Base-by-base conservation (phyloP, 2,329 filamentous ascomycete genomes). In the Pseudogymnoascus pannorum region DNA sequence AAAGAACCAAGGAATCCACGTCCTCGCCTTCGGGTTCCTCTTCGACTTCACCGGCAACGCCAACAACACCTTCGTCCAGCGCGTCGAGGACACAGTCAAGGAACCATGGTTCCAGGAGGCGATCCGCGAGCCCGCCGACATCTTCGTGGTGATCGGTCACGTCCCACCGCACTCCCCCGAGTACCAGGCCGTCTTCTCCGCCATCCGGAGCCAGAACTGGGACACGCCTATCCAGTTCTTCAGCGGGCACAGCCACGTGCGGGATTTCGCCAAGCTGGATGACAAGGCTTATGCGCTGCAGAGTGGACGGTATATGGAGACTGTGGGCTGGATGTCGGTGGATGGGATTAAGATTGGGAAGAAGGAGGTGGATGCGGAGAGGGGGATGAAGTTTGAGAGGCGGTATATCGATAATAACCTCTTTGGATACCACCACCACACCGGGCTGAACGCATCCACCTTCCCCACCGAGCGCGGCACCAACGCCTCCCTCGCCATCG, bases 321-420 rank as follows among this genome's bases (percentile, higher is more conserved):
- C 93, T 0, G 87, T 97, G 58, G 93, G 93, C 1, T 97, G 94
- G 82, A 86, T 94, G 83, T 96, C 92, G 0, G 85, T 97, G 51
- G 81, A 87, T 61, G 91, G 91, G 9, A 68, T 73, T 5, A 66
- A 64, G n/a, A 20, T 29, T 2, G 69, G 71, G 58, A 66, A 67
- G 36, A 66, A 65, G 60, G 71, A 69, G 0, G 61, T 71, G 1
- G 71, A 72, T 5, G 62, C 75, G 0, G 65, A 72, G 3, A 72
- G 74, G 0, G 71, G 70, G 4, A 76, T 85, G 48, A 81, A 78
- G 1, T 97, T 96, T 71, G 81, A 82, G 60, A 84, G 93, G 51
- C 83, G 87, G 63, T 97, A 97, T 74, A 93, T 97, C 64, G 93
- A 97, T 75, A 97, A 92, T 75, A 97, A 97, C 68, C 79, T 97